A percentile compares a stretch with the other conserved stretches of the same genome.
phyloP scores from a whole-genome alignment of 352 stramenopile genomes.

The Phytopythium kandeliae region DNA sequence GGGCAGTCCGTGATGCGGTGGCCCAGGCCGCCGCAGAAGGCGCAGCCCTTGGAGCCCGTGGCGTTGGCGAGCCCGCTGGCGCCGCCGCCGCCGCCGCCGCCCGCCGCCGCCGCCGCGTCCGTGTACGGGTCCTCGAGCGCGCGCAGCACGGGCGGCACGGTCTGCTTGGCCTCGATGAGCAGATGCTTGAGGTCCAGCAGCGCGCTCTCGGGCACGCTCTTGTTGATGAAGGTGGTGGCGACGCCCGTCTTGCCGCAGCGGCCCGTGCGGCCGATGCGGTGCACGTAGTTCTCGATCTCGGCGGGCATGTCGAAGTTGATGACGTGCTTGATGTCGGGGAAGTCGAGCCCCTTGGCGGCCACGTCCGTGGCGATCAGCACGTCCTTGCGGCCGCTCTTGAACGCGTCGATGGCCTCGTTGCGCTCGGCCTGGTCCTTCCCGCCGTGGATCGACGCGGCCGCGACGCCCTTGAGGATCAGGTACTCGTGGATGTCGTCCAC shows the following conservation, averaged over 20 bases:
- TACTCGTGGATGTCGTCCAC: conserved; percentile 99
- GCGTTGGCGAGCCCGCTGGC: conserved; percentile 57
- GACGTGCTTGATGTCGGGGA: conserved; percentile 99
- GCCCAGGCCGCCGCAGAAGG: conserved; percentile 97
- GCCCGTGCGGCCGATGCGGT: conserved; percentile 98
- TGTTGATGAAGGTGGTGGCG: conserved; percentile 99
- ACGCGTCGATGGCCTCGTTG: conserved; percentile 95
- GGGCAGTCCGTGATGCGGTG: conserved; percentile 99
- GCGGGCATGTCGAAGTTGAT: conserved; percentile 99
- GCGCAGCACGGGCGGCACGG: conserved; percentile 95
- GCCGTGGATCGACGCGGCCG: conserved; percentile 95
- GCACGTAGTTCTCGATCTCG: conserved; percentile 99
- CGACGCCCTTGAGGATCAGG: conserved; percentile 96
- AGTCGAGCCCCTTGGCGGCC: conserved; percentile 98
- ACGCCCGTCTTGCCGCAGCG: conserved; percentile 97
- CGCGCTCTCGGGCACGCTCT: conserved; percentile 92
- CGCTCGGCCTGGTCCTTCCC: conserved; percentile 97
- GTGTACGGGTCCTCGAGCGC: conserved; percentile 97
- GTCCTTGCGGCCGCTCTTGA: conserved; percentile 94
- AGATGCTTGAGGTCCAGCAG: conserved; percentile 98
- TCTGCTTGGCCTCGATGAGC: conserved; percentile 97
- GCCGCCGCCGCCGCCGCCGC: conserved; percentile 22
- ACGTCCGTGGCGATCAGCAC: conserved; percentile 98
- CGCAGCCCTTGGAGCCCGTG: conserved; percentile 92
- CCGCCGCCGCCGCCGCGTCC: conserved; percentile 51